Base-by-base conservation (phyloP, 352 stramenopile genomes). In the Bremia lactucae region DNA sequence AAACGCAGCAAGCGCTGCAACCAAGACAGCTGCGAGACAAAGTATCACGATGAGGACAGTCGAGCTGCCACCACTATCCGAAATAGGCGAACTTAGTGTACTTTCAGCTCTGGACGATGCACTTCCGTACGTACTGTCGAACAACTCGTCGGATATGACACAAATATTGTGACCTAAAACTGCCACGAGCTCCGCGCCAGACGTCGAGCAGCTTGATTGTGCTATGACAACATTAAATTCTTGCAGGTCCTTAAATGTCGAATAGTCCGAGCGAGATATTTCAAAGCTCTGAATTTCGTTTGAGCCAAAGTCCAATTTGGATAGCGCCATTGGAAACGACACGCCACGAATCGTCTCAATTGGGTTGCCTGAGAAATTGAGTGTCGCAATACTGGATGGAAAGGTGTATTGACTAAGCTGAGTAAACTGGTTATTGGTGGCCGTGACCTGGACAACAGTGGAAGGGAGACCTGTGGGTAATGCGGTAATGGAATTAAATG, bases 91-190 rank as follows among this genome's bases (percentile, higher is more conserved):
- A 2, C 29, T 39, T 4, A 34, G 45, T 0, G 65, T 37, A 5
- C 41, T 74, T 31, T 62, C 42, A 0, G 34, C 50, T 20, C 51
- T 65, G 0, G 60, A 68, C 10, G 53, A 51, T 6, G 31, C 37
- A 6, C 36, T 40, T 4, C 64, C 62, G 45, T 88, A 88, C 2
- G 64, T 65, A 3, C 40, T 41, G 2, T 52, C 44, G 38, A 88
- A 88, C 11, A 75, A 41, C 6, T 80, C 71, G 29, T 84, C 65
- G 11, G 72, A 63, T 35, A 88, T 67, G 20, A 88, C 72, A 34
- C 75, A 88, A 10, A 84, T 48, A 23, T 46, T 67, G 18, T 49
- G 50, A 0, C 60, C 56, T 7, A 49, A 55, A 6, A 78, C 28
- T 0, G 57, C 39, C 9, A 79, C 67, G 14, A 62, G 41, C 28